Evolutionary conservation across 495 filamentous ascomycete species (phyloP).

Genomic region (Physcia stellaris): DNA sequence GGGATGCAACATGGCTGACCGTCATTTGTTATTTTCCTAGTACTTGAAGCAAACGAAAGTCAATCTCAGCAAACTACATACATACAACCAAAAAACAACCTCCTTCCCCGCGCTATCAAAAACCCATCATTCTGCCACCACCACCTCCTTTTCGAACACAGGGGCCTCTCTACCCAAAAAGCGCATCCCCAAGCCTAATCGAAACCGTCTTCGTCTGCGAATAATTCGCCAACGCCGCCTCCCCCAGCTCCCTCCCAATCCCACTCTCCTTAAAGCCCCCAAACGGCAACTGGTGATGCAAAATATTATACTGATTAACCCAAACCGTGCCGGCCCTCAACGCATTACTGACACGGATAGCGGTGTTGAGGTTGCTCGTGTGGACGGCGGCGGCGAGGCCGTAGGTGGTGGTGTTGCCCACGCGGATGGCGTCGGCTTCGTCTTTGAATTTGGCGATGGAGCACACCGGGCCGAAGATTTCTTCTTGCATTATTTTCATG

Average conservation of each 20-base stretch:
- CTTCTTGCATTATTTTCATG: slow-evolving; percentile 98
- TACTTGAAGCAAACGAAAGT: no score
- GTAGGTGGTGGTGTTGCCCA: slow-evolving; percentile 74
- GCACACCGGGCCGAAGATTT: slow-evolving; percentile 95
- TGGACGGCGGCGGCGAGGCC: slow-evolving; percentile 80
- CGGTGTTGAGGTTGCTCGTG: slow-evolving; percentile 86
- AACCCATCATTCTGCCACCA: no score
- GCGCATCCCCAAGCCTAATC: slow-evolving; percentile 48
- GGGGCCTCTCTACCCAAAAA: slow-evolving; percentile 38
- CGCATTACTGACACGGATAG: slow-evolving; percentile 71
- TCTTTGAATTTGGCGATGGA: slow-evolving; percentile 88
- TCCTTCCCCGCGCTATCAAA: no score
- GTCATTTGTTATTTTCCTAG: no score
- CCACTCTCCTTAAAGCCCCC: slow-evolving; percentile 91
- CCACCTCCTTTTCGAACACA: no score
- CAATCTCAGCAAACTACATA: no score
- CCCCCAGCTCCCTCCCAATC: slow-evolving; percentile 87
- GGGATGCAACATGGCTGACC: no score
- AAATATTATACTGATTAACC: slow-evolving; percentile 87
- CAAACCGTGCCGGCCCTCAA: slow-evolving; percentile 87
- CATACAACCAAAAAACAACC: no score
- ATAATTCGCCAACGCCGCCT: slow-evolving; percentile 87
- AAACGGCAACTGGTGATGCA: slow-evolving; percentile 73
- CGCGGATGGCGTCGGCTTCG: slow-evolving; percentile 68
- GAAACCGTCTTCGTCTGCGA: slow-evolving; percentile 64